These are phyloP conservation scores for Colletotrichum sp. DNA, from an alignment of 2,329 filamentous ascomycete genomes.

Conservation along the genomic window DNA sequence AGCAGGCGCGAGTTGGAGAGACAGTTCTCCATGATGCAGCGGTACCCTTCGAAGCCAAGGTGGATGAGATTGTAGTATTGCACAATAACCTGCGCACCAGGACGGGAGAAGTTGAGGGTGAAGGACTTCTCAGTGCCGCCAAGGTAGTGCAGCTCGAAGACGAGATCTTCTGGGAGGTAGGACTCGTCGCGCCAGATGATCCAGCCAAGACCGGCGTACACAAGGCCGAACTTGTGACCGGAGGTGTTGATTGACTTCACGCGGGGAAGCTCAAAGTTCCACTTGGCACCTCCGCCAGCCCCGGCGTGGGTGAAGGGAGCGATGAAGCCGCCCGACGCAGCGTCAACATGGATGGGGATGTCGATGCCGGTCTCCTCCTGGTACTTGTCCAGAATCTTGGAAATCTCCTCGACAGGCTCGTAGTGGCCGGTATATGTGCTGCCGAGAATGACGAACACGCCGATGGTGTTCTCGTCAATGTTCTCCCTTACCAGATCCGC, in stretches of 20 bases:
- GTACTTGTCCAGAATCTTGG: conserved; percentile 67
- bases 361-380: conserved; percentile 65
- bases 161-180: conserved; percentile 69
- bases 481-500: conserved; percentile 68
- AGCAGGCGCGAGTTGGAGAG: conserved; percentile 68
- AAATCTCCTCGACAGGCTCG: conserved; percentile 73
- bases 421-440: conserved; percentile 78
- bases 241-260: conserved; percentile 72
- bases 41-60: conserved; percentile 70
- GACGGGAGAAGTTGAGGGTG: conserved; percentile 75
- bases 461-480: conserved; percentile 78
- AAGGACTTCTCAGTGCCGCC: conserved; percentile 73
- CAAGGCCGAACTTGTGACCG: conserved; percentile 66
- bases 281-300: conserved; percentile 58
- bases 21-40: conserved; percentile 69
- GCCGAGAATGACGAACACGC: conserved; percentile 75
- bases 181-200: conserved; percentile 71
- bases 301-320: conserved; percentile 64
- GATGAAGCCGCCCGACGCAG: conserved; percentile 65
- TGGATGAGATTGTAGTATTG: conserved; percentile 79
- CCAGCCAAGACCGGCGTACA: conserved; percentile 74
- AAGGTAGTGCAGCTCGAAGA: conserved; percentile 75
- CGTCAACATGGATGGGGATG: conserved; percentile 73
- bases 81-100: conserved; percentile 71
- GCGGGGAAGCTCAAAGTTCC: conserved; percentile 66